A percentile compares a stretch with the other conserved stretches of the same genome.
phyloP scores from a whole-genome alignment of 192 early-diverging fungal species.

The Chytriomyces hyalinus region DNA sequence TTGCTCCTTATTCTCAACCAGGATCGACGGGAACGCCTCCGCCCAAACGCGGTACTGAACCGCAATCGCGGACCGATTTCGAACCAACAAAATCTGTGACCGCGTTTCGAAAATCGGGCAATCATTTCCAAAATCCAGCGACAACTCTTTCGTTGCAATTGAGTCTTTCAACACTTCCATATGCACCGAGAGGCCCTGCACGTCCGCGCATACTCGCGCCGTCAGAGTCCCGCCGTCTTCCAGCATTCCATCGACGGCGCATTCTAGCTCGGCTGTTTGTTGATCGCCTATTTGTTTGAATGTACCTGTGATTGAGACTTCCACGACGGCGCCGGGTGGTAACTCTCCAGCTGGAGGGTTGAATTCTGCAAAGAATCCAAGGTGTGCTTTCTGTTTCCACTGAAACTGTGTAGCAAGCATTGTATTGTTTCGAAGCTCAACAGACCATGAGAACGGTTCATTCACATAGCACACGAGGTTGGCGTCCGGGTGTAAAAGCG shows the following conservation, averaged over 20 bases:
- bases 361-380: background rate
- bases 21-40: conserved; percentile 48
- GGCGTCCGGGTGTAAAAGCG: conserved; percentile 35
- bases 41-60: conserved; percentile 46
- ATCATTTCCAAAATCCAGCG: conserved; percentile 51
- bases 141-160: background rate
- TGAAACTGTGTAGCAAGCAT: conserved; percentile 40
- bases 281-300: conserved; percentile 27
- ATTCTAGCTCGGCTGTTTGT: conserved; percentile 36
- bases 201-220: conserved; percentile 36
- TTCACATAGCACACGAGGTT: conserved; percentile 36
- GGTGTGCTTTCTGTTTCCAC: conserved; percentile 16
- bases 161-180: conserved; percentile 5
- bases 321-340: conserved; percentile 17
- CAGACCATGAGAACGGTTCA: conserved; percentile 42
- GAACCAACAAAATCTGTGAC: conserved; percentile 41
- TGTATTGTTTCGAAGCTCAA: conserved; percentile 44
- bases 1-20: conserved; percentile 35
- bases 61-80: conserved; percentile 49
- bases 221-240: conserved; percentile 43
- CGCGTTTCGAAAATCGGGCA: conserved; percentile 56
- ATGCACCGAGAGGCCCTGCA: conserved; percentile 37
- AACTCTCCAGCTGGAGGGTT: conserved; percentile 39
- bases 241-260: conserved; percentile 53
- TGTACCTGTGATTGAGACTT: conserved; percentile 34